Conservation (phyloP, 805 yeast genomes). For the Yamadazyma paraphyllophila region DNA sequence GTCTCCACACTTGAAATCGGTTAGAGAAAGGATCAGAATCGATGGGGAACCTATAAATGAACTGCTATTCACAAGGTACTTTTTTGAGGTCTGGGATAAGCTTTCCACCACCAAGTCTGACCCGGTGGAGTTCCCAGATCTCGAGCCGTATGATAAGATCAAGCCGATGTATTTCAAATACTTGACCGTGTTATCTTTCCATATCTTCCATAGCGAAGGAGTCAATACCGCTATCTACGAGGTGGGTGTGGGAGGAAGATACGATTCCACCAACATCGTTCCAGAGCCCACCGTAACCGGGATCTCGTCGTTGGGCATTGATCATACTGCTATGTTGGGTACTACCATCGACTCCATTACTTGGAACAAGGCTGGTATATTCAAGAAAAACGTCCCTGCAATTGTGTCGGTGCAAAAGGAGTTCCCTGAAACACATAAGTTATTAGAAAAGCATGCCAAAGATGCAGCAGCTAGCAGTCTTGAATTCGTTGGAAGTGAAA, state of each 20-base stretch:
- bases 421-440: conserved; percentile 49
- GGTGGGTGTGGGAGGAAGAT: conserved; percentile 98
- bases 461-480: conserved; percentile 54
- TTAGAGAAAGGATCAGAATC: conserved; percentile 86
- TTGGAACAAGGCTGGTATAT: conserved; percentile 95
- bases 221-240: conserved; percentile 95
- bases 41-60: conserved; percentile 84
- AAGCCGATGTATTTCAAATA: conserved; percentile 94
- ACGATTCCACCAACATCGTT: conserved; percentile 91
- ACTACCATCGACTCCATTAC: conserved; percentile 85
- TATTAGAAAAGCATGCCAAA: conserved; percentile 61
- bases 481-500: conserved; percentile 48
- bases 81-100: conserved; percentile 91
- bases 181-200: conserved; percentile 85
- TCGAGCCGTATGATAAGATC: conserved; percentile 62
- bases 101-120: conserved; percentile 61
- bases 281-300: conserved; percentile 81
- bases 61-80: conserved; percentile 77
- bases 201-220: conserved; percentile 81
- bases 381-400: conserved; percentile 67
- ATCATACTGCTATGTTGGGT: conserved; percentile 86
- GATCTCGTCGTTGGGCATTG: conserved; percentile 83
- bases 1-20: conserved; percentile 92
- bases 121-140: conserved; percentile 53
- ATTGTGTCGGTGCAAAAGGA: conserved; percentile 58